These are phyloP conservation scores for Calonectria leucothoes DNA, from an alignment of 2,329 filamentous ascomycete genomes.

Conservation along the genomic window DNA sequence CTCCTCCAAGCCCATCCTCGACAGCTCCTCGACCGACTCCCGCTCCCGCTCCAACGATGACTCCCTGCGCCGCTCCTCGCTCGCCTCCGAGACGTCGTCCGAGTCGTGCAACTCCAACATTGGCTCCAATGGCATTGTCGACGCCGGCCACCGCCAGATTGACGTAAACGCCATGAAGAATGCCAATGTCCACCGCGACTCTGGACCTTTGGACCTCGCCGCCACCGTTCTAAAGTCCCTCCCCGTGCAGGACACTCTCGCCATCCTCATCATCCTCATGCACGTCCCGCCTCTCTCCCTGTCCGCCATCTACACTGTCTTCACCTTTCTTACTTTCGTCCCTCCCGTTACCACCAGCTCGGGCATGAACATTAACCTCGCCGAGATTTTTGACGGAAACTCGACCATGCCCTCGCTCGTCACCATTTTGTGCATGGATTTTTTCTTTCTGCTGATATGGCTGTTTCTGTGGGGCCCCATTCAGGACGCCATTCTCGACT, in stretches of 20 bases:
- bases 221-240: slow-evolving; percentile 90
- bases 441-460: slow-evolving; percentile 86
- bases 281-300: slow-evolving; percentile 90
- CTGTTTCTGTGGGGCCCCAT: slow-evolving; percentile 88
- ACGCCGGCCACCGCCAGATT: slow-evolving; percentile 71
- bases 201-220: slow-evolving; percentile 80
- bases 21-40: slow-evolving; percentile 52
- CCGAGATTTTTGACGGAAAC: slow-evolving; percentile 91
- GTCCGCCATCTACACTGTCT: slow-evolving; percentile 90
- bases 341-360: slow-evolving; percentile 83
- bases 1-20: slow-evolving; percentile 48
- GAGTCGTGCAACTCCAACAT: slow-evolving; percentile 61
- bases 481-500: slow-evolving; percentile 88
- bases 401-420: slow-evolving; percentile 87
- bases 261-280: slow-evolving; percentile 95
- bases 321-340: slow-evolving; percentile 92
- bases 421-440: slow-evolving; percentile 86
- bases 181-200: slow-evolving; percentile 74
- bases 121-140: slow-evolving; percentile 49
- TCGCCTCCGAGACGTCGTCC: slow-evolving; percentile 67
- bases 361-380: slow-evolving; percentile 83
- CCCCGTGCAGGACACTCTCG: slow-evolving; percentile 93
- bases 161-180: slow-evolving; percentile 78
- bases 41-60: slow-evolving; percentile 55
- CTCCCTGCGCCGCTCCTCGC: slow-evolving; percentile 58